Evolutionary conservation across 768 basidiomycete species (phyloP), one percentile per base, ranked within the genome.

Genomic region (Termitomyces sp.): DNA sequence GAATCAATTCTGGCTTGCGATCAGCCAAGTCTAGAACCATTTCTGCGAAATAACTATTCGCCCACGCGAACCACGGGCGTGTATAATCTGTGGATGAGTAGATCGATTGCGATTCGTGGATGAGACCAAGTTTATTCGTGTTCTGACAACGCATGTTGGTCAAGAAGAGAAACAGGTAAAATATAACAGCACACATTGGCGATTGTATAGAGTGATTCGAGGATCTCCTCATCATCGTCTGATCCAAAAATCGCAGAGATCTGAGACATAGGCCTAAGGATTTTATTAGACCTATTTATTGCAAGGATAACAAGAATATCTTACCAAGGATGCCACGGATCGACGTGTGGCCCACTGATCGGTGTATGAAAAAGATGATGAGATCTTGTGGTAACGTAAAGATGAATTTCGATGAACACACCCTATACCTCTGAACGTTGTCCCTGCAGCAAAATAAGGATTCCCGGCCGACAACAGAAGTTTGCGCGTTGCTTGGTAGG

Each of bases 41-140:
- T 73, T 91, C 89, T 36, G 89, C 83, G 65, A 90, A 91, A 69
- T 87, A 92, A 69, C 87, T 87, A 67, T 89, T 90, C 14, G 85
- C 89, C 88, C 88, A 90, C 22, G 89, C 88, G 69, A 90, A 90
- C 88, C 88, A 90, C 20, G 83, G 76, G 22, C 88, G 77, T 36
- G 87, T 89, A 64, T 87, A 90, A 27, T 77, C 75, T 16, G 70
- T 71, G 20, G 69, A 62, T 34, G 83, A 69, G 68, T 86, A 85
- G 57, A 90, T 86, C 9, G 79, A 79, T 62, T 84, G 79, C 1
- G 86, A 86, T 68, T 92, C 89, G 65, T 91, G 89, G 46, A 90
- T 87, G 43, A 91, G 72, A n/a, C 89, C 89, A 14, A 91, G 76
- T 2, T 85, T 84, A 20, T 78, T 78, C 0, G 90, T 90, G 67